A percentile compares a stretch with the other conserved stretches of the same genome.
Evolutionary conservation across 2,329 filamentous ascomycete genomes (phyloP).

Genomic region (Aspergillus brasiliensis): DNA sequence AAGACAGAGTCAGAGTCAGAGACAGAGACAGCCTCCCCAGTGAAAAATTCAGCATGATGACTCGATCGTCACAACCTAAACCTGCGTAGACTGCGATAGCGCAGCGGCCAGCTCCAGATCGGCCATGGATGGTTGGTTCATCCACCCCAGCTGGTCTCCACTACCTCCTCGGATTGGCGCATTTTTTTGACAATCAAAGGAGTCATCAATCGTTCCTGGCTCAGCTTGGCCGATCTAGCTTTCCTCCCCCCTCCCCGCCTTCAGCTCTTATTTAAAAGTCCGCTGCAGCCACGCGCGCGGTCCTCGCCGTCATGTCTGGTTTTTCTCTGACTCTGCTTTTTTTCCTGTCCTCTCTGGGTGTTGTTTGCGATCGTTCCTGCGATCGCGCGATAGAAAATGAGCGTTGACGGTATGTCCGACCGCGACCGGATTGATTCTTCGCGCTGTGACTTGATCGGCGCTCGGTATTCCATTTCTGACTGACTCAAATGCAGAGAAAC

Average conservation of each 20-base stretch:
- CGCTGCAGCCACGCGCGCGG: neutral
- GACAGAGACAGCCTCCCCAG: neutral
- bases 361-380: neutral
- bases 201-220: slow-evolving; percentile 1
- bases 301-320: neutral
- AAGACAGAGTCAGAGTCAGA: no score
- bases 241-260: neutral
- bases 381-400: slow-evolving; percentile 2
- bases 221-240: slow-evolving; percentile 1
- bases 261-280: neutral
- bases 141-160: neutral
- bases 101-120: neutral
- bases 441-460: neutral
- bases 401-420: neutral
- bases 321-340: neutral
- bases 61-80: neutral
- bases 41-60: neutral
- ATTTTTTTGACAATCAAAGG: slow-evolving; percentile 4
- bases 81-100: slow-evolving; percentile 2
- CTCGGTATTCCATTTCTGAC: neutral
- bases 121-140: slow-evolving; percentile 1
- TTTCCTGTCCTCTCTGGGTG: neutral
- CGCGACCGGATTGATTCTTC: no score
- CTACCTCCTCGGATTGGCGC: neutral
- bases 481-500: neutral